A percentile compares a stretch with the other conserved stretches of the same genome.
Conservation (phyloP, 495 filamentous ascomycete genomes). For the Darksidea phi region DNA sequence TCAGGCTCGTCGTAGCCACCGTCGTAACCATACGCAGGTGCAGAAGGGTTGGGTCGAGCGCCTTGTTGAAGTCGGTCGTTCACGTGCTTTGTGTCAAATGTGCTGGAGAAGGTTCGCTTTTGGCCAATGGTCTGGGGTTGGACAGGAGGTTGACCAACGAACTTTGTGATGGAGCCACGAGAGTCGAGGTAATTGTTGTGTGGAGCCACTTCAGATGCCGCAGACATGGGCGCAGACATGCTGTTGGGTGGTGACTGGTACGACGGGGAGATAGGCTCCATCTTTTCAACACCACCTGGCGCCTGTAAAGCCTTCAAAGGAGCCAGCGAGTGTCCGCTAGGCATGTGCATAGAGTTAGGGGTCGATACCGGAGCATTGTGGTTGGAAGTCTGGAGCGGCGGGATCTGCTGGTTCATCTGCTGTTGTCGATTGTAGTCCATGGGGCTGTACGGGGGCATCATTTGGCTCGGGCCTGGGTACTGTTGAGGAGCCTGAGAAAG, state of each 20-base stretch:
- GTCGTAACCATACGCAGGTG: conserved; percentile 24
- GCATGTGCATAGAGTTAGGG: conserved; percentile 24
- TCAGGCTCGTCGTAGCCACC: conserved; percentile 30
- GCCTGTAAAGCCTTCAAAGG: conserved; percentile 38
- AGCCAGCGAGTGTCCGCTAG: conserved; percentile 33
- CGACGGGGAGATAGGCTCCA: conserved; percentile 34
- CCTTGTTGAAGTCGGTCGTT: conserved; percentile 39
- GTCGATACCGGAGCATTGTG: conserved; percentile 23
- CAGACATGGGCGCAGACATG: conserved; percentile 31
- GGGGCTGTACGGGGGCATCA: conserved; percentile 23
- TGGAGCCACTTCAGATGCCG: conserved; percentile 26
- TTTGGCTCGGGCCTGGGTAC: conserved; percentile 28
- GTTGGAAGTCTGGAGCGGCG: conserved; percentile 37
- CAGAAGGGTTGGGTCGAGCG: conserved; percentile 36
- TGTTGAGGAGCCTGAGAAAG: conserved; percentile 29
- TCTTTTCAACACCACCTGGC: conserved; percentile 19
- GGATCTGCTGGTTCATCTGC: conserved; percentile 26
- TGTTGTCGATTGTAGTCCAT: conserved; percentile 30
- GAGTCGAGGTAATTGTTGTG: conserved; percentile 19
- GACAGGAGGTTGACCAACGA: conserved; percentile 15
- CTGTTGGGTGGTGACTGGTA: conserved; percentile 31
- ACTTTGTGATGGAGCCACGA: conserved; percentile 15
- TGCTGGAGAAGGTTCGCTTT: conserved; percentile 40
- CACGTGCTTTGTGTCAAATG: conserved; percentile 39
- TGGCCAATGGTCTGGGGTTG: conserved; percentile 17